phyloP scores from a whole-genome alignment of 2,329 filamentous ascomycete genomes.

The Neonectria sp. region DNA sequence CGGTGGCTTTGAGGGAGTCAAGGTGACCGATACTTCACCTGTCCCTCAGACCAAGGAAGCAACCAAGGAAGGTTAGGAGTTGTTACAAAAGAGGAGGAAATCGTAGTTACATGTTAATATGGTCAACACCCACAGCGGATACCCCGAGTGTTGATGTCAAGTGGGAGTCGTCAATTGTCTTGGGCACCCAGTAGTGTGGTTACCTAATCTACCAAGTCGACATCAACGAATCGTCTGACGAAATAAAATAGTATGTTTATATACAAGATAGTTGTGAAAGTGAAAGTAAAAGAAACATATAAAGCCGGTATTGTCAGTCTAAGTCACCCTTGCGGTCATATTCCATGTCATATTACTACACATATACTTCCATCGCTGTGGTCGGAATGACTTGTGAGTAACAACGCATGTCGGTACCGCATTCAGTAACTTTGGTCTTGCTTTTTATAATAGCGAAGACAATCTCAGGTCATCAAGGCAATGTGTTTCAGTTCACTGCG shows the following conservation, averaged over 20 bases:
- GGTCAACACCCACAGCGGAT: background rate
- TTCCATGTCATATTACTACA: background rate
- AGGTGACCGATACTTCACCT: slow-evolving; percentile 37
- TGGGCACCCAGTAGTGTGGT: background rate
- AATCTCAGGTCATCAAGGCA: slow-evolving; percentile 62
- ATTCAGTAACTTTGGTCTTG: background rate
- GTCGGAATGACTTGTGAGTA: background rate
- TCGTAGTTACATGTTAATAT: slow-evolving; percentile 2
- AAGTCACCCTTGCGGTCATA: background rate
- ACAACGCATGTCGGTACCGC: background rate
- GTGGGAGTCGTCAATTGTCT: background rate
- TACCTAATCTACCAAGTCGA: background rate
- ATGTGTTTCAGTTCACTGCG: slow-evolving; percentile 67
- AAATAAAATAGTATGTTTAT: background rate
- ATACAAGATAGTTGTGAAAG: background rate
- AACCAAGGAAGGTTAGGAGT: slow-evolving; percentile 12
- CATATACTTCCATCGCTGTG: background rate
- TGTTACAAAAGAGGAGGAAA: background rate
- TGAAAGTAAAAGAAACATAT: background rate
- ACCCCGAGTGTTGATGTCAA: background rate
- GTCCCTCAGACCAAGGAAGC: slow-evolving; percentile 40
- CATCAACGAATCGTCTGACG: background rate
- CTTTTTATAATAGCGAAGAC: background rate
- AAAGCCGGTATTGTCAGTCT: background rate
- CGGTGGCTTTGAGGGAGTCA: slow-evolving; percentile 43